phyloP scores from a whole-genome alignment of 2,329 filamentous ascomycete genomes.

The Hymenoscyphus infarciens region DNA sequence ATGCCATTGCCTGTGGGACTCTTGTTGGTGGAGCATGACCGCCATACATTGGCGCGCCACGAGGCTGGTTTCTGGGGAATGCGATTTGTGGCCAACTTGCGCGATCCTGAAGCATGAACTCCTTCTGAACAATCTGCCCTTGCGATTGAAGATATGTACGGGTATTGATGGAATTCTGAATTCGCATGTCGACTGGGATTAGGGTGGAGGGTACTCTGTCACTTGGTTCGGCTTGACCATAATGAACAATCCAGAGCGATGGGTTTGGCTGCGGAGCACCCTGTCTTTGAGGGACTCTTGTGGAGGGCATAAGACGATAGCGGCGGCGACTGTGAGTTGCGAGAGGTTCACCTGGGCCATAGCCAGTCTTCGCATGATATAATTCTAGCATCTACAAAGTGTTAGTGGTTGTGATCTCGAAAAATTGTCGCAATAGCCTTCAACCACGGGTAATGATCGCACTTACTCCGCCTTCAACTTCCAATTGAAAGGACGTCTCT shows the following conservation, averaged over 20 bases:
- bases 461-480: constrained; percentile 62
- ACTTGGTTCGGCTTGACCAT: constrained; percentile 70
- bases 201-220: constrained; percentile 68
- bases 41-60: constrained; percentile 33
- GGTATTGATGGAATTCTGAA: constrained; percentile 58
- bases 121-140: constrained; percentile 81
- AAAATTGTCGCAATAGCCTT: background rate
- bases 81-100: constrained; percentile 85
- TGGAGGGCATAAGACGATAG: constrained; percentile 76
- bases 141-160: constrained; percentile 65
- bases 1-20: constrained; percentile 55
- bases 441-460: background rate
- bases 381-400: constrained; percentile 74
- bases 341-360: constrained; percentile 68
- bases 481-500: constrained; percentile 73
- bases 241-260: constrained; percentile 88
- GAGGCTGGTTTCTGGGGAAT: constrained; percentile 54
- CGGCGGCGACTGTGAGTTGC: constrained; percentile 77
- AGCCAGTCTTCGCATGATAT: constrained; percentile 78
- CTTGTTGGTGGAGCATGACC: constrained; percentile 26
- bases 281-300: constrained; percentile 56
- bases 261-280: constrained; percentile 71
- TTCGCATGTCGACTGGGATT: constrained; percentile 60
- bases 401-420: background rate
- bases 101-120: constrained; percentile 90